Percentiles rank a stretch among this genome's conserved stretches.
These are phyloP conservation scores for Platanthera guangdongensis DNA, from an alignment of 106 monocot species.

Conservation along the genomic window DNA sequence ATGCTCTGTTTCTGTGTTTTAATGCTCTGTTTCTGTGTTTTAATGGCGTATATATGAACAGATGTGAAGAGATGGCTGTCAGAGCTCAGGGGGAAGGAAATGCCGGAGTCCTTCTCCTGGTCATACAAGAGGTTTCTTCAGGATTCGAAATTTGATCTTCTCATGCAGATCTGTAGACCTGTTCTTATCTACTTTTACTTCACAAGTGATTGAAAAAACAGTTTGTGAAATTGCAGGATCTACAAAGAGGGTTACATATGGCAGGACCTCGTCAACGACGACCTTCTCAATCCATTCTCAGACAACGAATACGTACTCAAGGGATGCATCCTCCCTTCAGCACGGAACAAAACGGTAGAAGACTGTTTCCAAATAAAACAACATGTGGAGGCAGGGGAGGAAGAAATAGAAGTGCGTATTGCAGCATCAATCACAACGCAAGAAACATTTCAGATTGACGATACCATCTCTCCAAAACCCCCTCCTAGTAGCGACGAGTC, in stretches of 20 bases:
- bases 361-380: neutral
- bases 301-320: conserved; percentile 59
- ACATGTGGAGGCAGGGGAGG: neutral
- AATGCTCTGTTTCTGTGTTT: no score
- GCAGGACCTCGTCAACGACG: conserved; percentile 49
- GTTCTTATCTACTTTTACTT: no score
- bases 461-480: neutral
- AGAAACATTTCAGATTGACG: neutral
- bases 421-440: neutral
- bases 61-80: conserved; percentile 77
- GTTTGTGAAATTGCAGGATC: conserved; percentile 16
- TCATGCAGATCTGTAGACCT: no score
- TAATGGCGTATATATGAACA: neutral
- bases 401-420: neutral
- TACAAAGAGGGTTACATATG: conserved; percentile 49
- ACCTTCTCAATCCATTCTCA: conserved; percentile 48
- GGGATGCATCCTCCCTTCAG: conserved; percentile 18
- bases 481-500: neutral
- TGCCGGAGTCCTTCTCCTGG: conserved; percentile 48
- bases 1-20: no score
- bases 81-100: conserved; percentile 53
- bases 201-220: neutral
- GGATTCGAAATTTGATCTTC: no score
- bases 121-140: conserved; percentile 57
- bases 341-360: neutral